A percentile compares a stretch with the other conserved stretches of the same genome.
phyloP scores from a whole-genome alignment of 2,329 filamentous ascomycete genomes.

The Trichoderma harzianum region DNA sequence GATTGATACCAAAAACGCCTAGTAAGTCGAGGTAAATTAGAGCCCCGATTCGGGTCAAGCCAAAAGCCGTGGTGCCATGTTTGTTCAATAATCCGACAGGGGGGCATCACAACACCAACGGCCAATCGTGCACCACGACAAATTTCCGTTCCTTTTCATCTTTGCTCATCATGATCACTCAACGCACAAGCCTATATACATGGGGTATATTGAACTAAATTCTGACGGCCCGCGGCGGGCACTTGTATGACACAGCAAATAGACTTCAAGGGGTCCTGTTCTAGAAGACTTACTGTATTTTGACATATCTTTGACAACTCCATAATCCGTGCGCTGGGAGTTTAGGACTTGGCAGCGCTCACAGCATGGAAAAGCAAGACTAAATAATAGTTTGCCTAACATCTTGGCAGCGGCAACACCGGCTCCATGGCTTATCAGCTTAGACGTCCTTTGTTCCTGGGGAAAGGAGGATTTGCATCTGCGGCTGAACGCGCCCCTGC shows the following conservation, averaged over 20 bases:
- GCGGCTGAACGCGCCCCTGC: neutral
- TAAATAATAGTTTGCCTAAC: neutral
- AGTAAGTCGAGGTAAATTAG: neutral
- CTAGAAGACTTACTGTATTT: neutral
- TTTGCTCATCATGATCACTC: neutral
- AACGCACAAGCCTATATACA: neutral
- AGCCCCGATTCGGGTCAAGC: neutral
- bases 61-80: neutral
- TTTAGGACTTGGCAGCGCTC: neutral
- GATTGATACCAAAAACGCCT: neutral
- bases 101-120: neutral
- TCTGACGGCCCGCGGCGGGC: neutral
- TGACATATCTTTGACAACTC: neutral
- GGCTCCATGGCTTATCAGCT: neutral
- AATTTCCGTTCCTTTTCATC: neutral
- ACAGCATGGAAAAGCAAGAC: neutral
- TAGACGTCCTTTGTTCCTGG: neutral
- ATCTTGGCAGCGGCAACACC: neutral
- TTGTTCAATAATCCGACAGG: neutral
- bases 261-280: neutral
- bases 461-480: neutral
- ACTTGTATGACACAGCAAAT: neutral
- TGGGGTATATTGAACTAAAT: neutral
- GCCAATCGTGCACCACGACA: neutral
- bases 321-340: neutral